Conservation (phyloP, 2,329 filamentous ascomycete species). For the Parastagonospora avenae region DNA sequence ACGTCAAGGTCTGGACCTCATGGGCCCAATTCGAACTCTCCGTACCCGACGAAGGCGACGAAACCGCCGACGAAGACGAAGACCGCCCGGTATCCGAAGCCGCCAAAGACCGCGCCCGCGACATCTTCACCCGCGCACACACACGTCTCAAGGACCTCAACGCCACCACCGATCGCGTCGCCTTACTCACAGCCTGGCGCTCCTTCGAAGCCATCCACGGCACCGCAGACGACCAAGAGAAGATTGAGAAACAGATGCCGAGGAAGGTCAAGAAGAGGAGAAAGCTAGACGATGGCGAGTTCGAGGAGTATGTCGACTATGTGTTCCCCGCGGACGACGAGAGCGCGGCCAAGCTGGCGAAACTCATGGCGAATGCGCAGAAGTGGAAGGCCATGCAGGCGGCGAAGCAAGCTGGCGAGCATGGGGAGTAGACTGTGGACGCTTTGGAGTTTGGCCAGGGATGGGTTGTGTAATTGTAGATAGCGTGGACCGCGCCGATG, state of each 20-base stretch:
- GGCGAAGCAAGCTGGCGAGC: constrained; percentile 13
- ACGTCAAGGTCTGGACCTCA: constrained; percentile 99
- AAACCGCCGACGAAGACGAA: constrained; percentile 54
- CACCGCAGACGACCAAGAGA: constrained; percentile 72
- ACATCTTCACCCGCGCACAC: constrained; percentile 84
- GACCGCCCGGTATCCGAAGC: constrained; percentile 72
- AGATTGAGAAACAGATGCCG: constrained; percentile 92
- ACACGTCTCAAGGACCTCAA: constrained; percentile 88
- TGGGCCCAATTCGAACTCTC: constrained; percentile 99
- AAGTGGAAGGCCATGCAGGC: constrained; percentile 75
- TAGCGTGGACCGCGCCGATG: background rate
- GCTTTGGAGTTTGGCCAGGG: too few relatives aligned
- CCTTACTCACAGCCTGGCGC: constrained; percentile 89
- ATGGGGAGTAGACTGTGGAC: background rate
- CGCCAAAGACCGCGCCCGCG: constrained; percentile 80
- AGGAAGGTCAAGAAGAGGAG: constrained; percentile 89
- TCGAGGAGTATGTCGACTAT: constrained; percentile 97
- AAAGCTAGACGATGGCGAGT: constrained; percentile 87
- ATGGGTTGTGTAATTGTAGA: background rate
- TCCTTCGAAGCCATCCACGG: constrained; percentile 90
- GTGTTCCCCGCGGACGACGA: constrained; percentile 95
- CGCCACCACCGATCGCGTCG: constrained; percentile 76
- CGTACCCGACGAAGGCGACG: constrained; percentile 74
- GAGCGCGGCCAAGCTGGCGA: constrained; percentile 80
- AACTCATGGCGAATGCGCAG: constrained; percentile 82